Evolutionary conservation across 129 eudicot genomes (phyloP), one percentile per base, ranked within the genome.

Genomic region (Sambucus nigra): DNA sequence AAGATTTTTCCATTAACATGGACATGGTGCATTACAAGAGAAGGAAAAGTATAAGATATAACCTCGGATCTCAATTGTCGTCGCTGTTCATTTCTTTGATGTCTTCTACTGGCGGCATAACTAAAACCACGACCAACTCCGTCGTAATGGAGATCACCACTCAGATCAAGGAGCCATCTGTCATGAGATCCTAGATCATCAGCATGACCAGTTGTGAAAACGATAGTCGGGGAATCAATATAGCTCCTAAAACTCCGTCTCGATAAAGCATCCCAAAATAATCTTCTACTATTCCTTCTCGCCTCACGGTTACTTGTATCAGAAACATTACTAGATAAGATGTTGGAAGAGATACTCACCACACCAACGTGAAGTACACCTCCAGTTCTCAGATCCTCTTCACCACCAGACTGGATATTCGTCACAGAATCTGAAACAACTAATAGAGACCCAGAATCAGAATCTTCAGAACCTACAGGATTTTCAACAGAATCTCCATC

Each of bases 91-190:
- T 51, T 47, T 66, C 80, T 72, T 9, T 62, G 55, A 48, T 61
- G 65, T 51, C 55, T 69, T 63, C 85, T 74, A 10, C 58, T 57
- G 47, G 60, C 63, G 16, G 3, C 14, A 14, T 40, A 42, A n/a
- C 48, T 20, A 42, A 42, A 42, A 42, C 62, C 71, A 47, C 20
- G 66, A 64, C 75, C 80, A 64, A 66, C 57, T 50, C 77, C 68
- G 67, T 70, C 65, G 64, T 58, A 58, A 56, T 54, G 70, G 71
- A 63, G 67, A 64, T 76, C 85, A 63, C 69, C 77, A 67, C 73
- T 50, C 23, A 86, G 53, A 78, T 78, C 84, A 73, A 73, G 81
- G 66, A 72, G 83, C 95, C 95, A 86, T 67, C 95, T 71, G 44
- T 74, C 83, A 60, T 60, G 80, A 57, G 80, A 69, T 55, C 82